Evolutionary conservation across 768 basidiomycete species (phyloP).

Genomic region (Gautieria morchelliformis): DNA sequence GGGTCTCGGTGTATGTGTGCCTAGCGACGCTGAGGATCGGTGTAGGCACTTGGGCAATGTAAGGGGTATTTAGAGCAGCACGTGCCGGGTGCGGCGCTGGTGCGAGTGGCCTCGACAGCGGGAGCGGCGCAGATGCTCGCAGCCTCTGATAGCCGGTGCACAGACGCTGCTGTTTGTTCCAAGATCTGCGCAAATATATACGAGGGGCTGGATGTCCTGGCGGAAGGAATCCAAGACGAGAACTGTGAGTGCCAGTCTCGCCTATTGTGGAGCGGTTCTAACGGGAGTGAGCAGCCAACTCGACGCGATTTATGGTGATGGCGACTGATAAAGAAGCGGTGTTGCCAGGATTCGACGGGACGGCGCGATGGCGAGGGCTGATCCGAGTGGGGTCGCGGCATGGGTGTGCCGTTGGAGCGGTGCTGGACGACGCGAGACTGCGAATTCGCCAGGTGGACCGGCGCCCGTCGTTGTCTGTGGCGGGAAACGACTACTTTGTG

Average conservation of each 20-base stretch:
- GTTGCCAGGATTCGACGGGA: constrained; percentile 43
- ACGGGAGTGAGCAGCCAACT: background rate
- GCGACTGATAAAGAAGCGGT: constrained; percentile 30
- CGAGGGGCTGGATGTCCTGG: constrained; percentile 50
- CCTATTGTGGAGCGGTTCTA: background rate
- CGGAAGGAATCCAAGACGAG: constrained; percentile 55
- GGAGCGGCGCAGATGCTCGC: constrained; percentile 43
- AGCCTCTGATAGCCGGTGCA: constrained; percentile 29
- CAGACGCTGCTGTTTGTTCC: constrained; percentile 70
- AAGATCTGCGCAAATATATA: constrained; percentile 51
- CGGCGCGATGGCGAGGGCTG: constrained; percentile 24
- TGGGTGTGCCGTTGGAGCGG: constrained; percentile 14
- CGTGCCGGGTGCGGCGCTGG: constrained; percentile 41
- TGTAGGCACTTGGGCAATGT: constrained; percentile 73
- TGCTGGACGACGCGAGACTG: constrained; percentile 32
- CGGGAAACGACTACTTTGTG: constrained; percentile 51
- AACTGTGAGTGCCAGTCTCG: constrained; percentile 28
- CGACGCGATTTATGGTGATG: constrained; percentile 5
- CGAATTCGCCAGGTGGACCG: constrained; percentile 49
- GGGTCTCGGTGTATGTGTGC: constrained; percentile 10
- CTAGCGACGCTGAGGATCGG: background rate
- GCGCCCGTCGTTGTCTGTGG: constrained; percentile 38
- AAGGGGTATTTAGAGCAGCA: constrained; percentile 43
- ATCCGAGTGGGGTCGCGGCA: constrained; percentile 23
- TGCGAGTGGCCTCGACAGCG: constrained; percentile 65